A percentile compares a stretch with the other conserved stretches of the same genome.
These are phyloP conservation scores for Penicillium sp. DNA, from an alignment of 2,329 filamentous ascomycete genomes.

Conservation along the genomic window DNA sequence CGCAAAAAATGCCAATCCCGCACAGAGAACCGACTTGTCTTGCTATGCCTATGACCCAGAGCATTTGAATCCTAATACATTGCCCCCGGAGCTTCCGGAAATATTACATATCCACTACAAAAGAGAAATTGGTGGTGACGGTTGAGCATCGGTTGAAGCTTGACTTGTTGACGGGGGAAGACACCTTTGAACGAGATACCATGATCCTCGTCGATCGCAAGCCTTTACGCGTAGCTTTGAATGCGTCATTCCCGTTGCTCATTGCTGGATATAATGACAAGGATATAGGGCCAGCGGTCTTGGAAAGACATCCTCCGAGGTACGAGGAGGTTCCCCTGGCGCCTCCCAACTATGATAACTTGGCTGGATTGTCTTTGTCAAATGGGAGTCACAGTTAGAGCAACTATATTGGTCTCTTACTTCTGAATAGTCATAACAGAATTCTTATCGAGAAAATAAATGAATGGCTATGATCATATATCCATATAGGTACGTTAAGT, in stretches of 20 bases:
- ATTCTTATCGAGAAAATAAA: neutral
- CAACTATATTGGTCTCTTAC: neutral
- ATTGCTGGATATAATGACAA: neutral
- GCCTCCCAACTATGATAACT: neutral
- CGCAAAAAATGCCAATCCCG: neutral
- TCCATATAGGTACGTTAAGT: neutral
- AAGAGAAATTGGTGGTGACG: neutral
- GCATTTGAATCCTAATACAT: neutral
- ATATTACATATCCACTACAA: neutral
- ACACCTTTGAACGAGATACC: neutral
- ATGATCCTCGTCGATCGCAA: neutral
- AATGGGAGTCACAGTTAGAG: neutral
- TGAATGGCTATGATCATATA: neutral
- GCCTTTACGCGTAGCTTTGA: neutral
- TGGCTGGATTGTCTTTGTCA: neutral
- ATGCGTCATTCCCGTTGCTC: conserved; percentile 4
- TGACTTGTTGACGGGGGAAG: neutral
- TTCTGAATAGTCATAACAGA: neutral
- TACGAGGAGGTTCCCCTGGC: conserved; percentile 2
- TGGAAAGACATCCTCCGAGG: neutral
- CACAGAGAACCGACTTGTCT: neutral
- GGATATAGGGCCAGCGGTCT: neutral
- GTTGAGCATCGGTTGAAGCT: conserved; percentile 2
- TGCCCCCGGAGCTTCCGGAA: neutral
- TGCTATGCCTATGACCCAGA: neutral